Conservation (phyloP, 371 early-diverging fungal genomes). For the Mortierella sp. region DNA sequence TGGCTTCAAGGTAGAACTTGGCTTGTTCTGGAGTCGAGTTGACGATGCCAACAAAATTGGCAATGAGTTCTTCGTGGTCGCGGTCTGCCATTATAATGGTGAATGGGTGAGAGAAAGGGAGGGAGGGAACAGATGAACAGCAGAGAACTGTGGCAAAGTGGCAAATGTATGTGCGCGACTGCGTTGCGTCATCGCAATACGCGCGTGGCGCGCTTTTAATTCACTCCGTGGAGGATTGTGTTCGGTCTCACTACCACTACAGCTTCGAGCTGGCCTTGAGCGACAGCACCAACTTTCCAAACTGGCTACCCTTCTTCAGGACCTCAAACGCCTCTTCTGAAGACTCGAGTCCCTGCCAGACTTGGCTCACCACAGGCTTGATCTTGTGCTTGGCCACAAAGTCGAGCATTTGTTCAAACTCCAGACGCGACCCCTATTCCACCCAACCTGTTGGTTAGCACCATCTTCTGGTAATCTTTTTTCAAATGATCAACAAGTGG, state of each 20-base stretch:
- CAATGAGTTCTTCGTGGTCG: constrained; percentile 59
- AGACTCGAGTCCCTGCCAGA: constrained; percentile 64
- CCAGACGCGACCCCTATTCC: constrained; percentile 62
- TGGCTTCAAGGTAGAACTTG: constrained; percentile 77
- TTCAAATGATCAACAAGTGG: too few species aligned
- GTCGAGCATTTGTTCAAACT: constrained; percentile 70
- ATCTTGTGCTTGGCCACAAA: constrained; percentile 69
- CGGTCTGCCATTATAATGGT: constrained; percentile 60
- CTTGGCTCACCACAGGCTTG: constrained; percentile 70
- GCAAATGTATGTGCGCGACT: not conserved
- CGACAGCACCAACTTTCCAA: constrained; percentile 68
- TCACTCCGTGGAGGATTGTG: not conserved
- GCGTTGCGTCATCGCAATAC: too few species aligned
- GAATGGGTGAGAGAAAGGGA: not conserved
- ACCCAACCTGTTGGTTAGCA: too few species aligned
- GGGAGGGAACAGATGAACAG: not conserved
- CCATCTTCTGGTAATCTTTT: too few species aligned
- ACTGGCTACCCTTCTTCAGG: constrained; percentile 69
- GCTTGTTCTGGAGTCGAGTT: constrained; percentile 69
- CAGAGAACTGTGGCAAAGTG: not conserved
- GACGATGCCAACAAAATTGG: constrained; percentile 70
- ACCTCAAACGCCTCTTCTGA: constrained; percentile 64
- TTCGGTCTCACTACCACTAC: not conserved
- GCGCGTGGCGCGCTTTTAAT: not conserved
- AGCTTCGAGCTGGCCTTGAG: constrained; percentile 34